Conservation (phyloP, 2,329 filamentous ascomycete genomes). For the Ophiocordyceps sinensis region DNA sequence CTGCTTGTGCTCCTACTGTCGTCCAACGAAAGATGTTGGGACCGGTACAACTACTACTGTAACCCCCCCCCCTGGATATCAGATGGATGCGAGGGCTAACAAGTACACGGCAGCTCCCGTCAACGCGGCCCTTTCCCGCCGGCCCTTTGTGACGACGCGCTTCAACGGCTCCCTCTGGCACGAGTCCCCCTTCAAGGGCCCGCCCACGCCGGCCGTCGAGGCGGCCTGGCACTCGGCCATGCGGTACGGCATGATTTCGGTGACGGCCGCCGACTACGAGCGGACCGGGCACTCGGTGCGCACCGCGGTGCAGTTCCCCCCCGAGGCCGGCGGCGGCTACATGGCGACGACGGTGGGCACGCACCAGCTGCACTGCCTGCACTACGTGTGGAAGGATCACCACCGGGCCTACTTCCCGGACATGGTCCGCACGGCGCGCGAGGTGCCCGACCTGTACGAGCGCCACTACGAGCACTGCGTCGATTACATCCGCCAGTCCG, state of each 20-base stretch:
- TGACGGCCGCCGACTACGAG: constrained; percentile 2
- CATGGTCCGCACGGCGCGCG: not conserved
- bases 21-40: not conserved
- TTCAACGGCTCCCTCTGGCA: not conserved
- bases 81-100: not conserved
- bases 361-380: constrained; percentile 4
- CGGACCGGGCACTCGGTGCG: constrained; percentile 1
- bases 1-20: not conserved
- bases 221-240: not conserved
- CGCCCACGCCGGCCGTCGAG: not conserved
- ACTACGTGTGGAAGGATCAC: constrained; percentile 4
- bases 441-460: constrained; percentile 3
- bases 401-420: constrained; percentile 1
- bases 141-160: not conserved
- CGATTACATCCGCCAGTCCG: constrained; percentile 23
- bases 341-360: constrained; percentile 2
- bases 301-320: constrained; percentile 3
- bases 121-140: not conserved
- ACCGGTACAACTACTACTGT: not conserved
- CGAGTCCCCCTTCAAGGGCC: not conserved
- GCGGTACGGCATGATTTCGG: not conserved
- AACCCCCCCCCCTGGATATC: not conserved
- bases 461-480: constrained; percentile 17
- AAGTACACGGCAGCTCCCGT: not conserved
- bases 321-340: constrained; percentile 2